Evolutionary conservation across 345 rosid genomes (phyloP), one percentile per base, ranked within the genome.

Genomic region (Bruguiera gymnorhiza): DNA sequence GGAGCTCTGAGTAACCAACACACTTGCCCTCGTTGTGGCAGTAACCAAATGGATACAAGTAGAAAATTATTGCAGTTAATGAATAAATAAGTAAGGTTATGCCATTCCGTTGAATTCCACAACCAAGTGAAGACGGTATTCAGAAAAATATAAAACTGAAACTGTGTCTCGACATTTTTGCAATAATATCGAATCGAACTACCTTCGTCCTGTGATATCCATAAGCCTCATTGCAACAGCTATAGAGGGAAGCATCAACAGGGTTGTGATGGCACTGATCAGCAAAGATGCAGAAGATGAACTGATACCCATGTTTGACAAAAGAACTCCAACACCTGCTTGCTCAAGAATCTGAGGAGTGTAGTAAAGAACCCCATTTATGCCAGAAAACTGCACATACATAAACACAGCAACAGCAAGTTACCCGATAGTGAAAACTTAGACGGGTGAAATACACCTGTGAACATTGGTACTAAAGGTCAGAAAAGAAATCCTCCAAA

Each of bases 311-410:
- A 95, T 5, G 84, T 87, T 84, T 27, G 92, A 86, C 69, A 92
- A 90, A 76, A 90, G 94, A 83, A 86, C 73, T 20, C 98, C 97
- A 0, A 87, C 97, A 58, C 99, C 99, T 0, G 99, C 97, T 74
- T 89, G 93, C 86, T 92, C 91, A 19, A 95, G 91, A 82, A 95
- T 92, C 85, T 92, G 98, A 72, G 99, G 99, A 59, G 96, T 90
- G 84, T 95, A 95, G 83, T 90, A 95, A 36, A 95, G 90, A 69
- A 95, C 96, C 31, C 99, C 99, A 51, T 95, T 95, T 79, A 95
- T 95, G 52, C 99, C 99, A 63, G 96, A 87, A 76, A 92, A 90
- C 99, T 95, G 86, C 85, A 73, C 24, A 48, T 48, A 48, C 5
- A 24, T 31, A 75, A 66, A 11, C n/a, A 29, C 71, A 62, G 55